Evolutionary conservation across 148 eudicot species (phyloP), one percentile per base, ranked within the genome.

Genomic region (Persicaria maculosa): DNA sequence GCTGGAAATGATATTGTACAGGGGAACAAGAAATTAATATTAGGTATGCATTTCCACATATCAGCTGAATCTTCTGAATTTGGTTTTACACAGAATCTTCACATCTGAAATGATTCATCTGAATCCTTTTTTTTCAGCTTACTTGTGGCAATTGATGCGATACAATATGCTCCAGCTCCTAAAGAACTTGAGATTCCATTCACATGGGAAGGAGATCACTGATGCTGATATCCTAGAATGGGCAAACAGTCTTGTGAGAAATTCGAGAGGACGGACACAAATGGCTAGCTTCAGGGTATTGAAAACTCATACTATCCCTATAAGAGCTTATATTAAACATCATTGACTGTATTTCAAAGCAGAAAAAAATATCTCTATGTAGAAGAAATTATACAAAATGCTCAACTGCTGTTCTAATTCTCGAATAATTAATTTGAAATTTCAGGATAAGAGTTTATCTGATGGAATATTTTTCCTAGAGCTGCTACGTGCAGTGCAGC

Each of bases 1-100:
- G 97, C 99, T 83, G 99, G 99, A 78, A 92, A 92, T 80, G 99
- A 92, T 83, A 92, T 96, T 74, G 99, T 96, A 70, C 99, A 96
- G 79, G 99, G 99, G 81, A 92, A 90, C 80, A 96, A 96, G 83
- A 95, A 96, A 78, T 74, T 96, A 70, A 92, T 92, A 80, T 80
- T 96, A 79, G 99, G 99, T 92, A 84, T 72, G 81, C 72, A 75
- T 19, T 69, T 69, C 58, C 55, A 46, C 31, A 64, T 57, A 14
- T 64, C 45, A 36, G 14, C 69, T 64, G 62, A 57, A 6, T 64
- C 36, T 71, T 31, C 1, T 55, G 47, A 22, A 47, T 17, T 7
- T 62, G 4, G 22, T 47, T 43, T 43, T 17, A 6, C 17, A 40
- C 17, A 25, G 57, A 46, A 19, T 58, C 25, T 79, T 15, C 55